phyloP scores from a whole-genome alignment of 768 basidiomycete genomes.

The Termitomyces sp. region DNA sequence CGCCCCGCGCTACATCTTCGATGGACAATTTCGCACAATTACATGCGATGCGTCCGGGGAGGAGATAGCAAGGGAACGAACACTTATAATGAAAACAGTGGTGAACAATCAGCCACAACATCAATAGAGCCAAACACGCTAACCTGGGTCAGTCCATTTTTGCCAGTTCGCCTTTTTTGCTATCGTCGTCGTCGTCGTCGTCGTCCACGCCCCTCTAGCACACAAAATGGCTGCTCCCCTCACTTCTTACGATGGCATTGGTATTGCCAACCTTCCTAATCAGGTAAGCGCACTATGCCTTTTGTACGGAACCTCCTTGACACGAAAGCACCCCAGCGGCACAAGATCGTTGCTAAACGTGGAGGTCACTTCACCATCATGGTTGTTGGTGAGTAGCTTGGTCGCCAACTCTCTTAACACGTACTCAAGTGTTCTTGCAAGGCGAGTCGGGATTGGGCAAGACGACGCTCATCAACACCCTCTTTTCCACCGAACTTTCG shows the following conservation, averaged over 20 bases:
- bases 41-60: too few species aligned
- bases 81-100: too few species aligned
- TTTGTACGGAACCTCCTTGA: constrained; percentile 13
- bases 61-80: too few species aligned
- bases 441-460: constrained; percentile 98
- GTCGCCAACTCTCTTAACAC: not conserved
- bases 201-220: constrained; percentile 19
- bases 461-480: constrained; percentile 97
- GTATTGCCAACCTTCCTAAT: constrained; percentile 96
- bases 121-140: constrained; percentile 22
- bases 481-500: constrained; percentile 96
- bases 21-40: too few species aligned
- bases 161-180: constrained; percentile 18
- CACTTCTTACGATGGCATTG: constrained; percentile 70
- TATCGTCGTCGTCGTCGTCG: constrained; percentile 20
- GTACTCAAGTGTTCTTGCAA: constrained; percentile 22
- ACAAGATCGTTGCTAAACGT: constrained; percentile 97
- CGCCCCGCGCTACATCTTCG: too few species aligned
- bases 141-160: constrained; percentile 31
- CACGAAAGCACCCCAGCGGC: constrained; percentile 57
- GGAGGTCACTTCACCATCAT: constrained; percentile 99
- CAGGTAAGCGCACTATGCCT: constrained; percentile 53
- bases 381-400: constrained; percentile 79
- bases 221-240: constrained; percentile 37
- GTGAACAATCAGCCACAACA: constrained; percentile 10